phyloP scores from a whole-genome alignment of 192 early-diverging fungal species.

The Dissophora ornata region DNA sequence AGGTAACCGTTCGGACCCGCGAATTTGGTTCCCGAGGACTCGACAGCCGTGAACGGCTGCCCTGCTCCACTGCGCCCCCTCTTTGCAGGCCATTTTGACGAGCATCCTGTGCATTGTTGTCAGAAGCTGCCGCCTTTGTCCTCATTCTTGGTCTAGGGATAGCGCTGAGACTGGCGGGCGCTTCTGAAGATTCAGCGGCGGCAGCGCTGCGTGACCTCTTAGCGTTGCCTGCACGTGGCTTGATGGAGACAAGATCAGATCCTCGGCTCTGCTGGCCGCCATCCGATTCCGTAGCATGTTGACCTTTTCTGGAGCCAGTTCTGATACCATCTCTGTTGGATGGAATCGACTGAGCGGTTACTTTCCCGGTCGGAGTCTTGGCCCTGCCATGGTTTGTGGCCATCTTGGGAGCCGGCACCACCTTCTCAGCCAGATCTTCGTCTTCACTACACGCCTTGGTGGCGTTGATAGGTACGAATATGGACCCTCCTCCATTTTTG shows the following conservation, averaged over 20 bases:
- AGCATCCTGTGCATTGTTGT: slow-evolving; percentile 6
- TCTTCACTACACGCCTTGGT: background rate
- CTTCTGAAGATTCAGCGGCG: background rate
- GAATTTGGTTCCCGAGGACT: slow-evolving; percentile 4
- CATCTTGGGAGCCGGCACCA: slow-evolving; percentile 3
- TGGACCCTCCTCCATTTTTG: slow-evolving; percentile 21
- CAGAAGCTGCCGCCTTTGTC: slow-evolving; percentile 25
- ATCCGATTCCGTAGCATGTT: background rate
- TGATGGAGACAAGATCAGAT: background rate
- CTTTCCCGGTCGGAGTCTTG: slow-evolving; percentile 1
- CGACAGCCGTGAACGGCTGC: background rate
- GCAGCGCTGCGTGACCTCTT: background rate
- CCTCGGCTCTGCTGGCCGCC: background rate
- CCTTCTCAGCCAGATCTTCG: slow-evolving; percentile 1
- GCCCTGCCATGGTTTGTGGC: slow-evolving; percentile 1
- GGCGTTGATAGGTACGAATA: background rate
- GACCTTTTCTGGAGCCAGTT: background rate
- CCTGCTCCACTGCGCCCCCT: background rate
- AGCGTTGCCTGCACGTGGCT: background rate
- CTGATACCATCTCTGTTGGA: background rate
- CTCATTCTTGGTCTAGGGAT: slow-evolving; percentile 33
- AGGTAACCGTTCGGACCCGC: slow-evolving; percentile 24
- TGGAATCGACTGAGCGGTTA: too few relatives aligned
- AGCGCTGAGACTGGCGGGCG: slow-evolving; percentile 4
- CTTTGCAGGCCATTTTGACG: background rate